phyloP scores from a whole-genome alignment of 306 rosid species.

The Rubus parviflorus region DNA sequence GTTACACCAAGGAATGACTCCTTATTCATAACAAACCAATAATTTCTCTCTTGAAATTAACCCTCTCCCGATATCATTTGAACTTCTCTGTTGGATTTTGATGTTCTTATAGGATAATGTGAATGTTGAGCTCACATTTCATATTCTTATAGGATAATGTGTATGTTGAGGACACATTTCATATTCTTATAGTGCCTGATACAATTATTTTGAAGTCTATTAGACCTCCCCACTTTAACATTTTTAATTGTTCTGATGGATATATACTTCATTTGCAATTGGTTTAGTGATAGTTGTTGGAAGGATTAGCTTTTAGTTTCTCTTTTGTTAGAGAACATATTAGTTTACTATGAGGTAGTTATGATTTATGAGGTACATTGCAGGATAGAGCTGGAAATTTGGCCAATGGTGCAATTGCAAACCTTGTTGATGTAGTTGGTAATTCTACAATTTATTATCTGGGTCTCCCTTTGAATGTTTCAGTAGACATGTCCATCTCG shows the following conservation, averaged over 20 bases:
- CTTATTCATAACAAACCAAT: background rate
- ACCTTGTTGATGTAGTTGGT: slow-evolving; percentile 72
- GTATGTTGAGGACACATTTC: background rate
- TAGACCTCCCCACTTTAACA: no score
- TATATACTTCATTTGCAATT: no score
- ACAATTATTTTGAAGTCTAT: no score
- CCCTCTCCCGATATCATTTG: no score
- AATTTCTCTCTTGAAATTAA: no score
- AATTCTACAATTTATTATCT: slow-evolving; percentile 46
- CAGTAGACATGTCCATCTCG: slow-evolving; percentile 83
- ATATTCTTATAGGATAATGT: background rate
- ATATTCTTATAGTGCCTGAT: background rate
- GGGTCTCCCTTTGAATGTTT: slow-evolving; percentile 67
- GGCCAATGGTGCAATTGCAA: slow-evolving; percentile 68
- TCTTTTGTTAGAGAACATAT: no score
- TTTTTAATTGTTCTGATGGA: no score
- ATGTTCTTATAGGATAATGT: background rate
- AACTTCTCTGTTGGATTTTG: no score
- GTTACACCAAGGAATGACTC: no score
- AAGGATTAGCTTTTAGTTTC: no score
- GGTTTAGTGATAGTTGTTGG: no score
- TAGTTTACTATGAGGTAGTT: no score
- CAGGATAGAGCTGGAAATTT: slow-evolving; percentile 73
- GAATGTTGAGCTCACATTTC: background rate
- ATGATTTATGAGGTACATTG: background rate